Evolutionary conservation across 371 early-diverging fungal species (phyloP).

Genomic region (Apophysomyces trapeziformis): DNA sequence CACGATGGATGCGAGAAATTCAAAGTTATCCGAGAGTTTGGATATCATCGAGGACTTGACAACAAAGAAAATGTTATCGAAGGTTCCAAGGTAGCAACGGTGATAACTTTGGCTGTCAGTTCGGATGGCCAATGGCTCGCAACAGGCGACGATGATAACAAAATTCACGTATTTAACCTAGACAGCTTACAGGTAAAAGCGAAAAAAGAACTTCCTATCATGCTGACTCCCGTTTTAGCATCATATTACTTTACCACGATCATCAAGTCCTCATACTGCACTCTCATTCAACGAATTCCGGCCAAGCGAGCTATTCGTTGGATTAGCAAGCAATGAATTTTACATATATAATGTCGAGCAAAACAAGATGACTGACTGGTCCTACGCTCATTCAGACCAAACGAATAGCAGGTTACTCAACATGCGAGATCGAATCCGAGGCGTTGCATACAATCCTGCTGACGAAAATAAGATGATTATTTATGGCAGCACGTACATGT

Average conservation of each 20-base stretch:
- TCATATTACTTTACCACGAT: slow-evolving; percentile 73
- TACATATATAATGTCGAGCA: slow-evolving; percentile 79
- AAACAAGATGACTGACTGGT: slow-evolving; percentile 79
- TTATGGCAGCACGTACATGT: slow-evolving; percentile 76
- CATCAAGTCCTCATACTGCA: slow-evolving; percentile 69
- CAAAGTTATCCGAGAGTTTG: slow-evolving; percentile 60
- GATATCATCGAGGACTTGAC: slow-evolving; percentile 64
- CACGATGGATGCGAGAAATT: slow-evolving; percentile 58
- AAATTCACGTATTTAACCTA: slow-evolving; percentile 78
- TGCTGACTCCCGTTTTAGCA: slow-evolving; percentile 39
- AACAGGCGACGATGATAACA: slow-evolving; percentile 75
- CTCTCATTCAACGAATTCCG: slow-evolving; percentile 73
- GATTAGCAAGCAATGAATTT: slow-evolving; percentile 72
- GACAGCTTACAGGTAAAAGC: slow-evolving; percentile 71
- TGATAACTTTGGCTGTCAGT: slow-evolving; percentile 72
- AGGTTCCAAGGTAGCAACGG: slow-evolving; percentile 57
- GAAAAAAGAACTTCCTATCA: neutral
- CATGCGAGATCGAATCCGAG: slow-evolving; percentile 73
- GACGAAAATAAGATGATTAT: slow-evolving; percentile 64
- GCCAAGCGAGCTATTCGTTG: slow-evolving; percentile 66
- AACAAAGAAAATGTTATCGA: slow-evolving; percentile 53
- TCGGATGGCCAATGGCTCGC: slow-evolving; percentile 83
- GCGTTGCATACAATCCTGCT: slow-evolving; percentile 72
- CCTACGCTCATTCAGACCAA: slow-evolving; percentile 66
- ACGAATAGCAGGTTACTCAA: slow-evolving; percentile 50